These are phyloP conservation scores for Aspergillus baeticus DNA, from an alignment of 495 filamentous ascomycete genomes.

Conservation along the genomic window DNA sequence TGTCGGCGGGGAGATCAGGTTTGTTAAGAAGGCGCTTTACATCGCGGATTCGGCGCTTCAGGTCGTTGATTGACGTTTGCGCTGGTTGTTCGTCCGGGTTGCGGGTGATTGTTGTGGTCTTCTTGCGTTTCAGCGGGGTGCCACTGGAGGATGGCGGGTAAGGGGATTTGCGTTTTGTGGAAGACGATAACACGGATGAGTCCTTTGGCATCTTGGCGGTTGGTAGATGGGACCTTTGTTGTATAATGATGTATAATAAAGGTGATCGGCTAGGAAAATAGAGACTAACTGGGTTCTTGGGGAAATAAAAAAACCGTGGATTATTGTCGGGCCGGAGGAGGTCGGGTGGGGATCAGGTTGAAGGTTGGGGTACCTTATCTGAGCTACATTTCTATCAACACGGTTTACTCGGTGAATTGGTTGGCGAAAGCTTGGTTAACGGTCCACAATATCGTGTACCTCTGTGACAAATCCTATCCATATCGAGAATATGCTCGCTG, in stretches of 20 bases:
- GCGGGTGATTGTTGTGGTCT: slow-evolving; percentile 24
- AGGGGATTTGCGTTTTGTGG: slow-evolving; percentile 12
- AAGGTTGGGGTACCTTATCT: background rate
- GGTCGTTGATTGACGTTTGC: slow-evolving; percentile 47
- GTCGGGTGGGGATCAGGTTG: background rate
- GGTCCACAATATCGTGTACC: too few species aligned
- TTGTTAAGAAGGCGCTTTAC: slow-evolving; percentile 58
- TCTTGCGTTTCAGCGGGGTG: slow-evolving; percentile 39
- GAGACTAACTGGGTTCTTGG: background rate
- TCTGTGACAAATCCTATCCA: too few species aligned
- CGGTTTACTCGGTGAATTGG: too few species aligned
- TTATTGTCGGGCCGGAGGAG: slow-evolving; percentile 6
- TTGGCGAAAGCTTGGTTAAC: too few species aligned
- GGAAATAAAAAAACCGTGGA: background rate
- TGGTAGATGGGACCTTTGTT: background rate
- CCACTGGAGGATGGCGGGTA: slow-evolving; percentile 11
- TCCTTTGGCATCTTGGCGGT: slow-evolving; percentile 7
- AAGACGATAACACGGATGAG: background rate
- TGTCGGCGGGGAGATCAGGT: slow-evolving; percentile 67
- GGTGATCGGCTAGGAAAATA: background rate
- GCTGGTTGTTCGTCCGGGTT: slow-evolving; percentile 28
- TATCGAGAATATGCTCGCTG: slow-evolving; percentile 16
- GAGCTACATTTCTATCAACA: background rate
- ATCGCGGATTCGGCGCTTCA: slow-evolving; percentile 54
- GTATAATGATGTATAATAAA: background rate